Evolutionary conservation across 257 asterid genomes (phyloP).

Genomic region (Salvia hispanica): DNA sequence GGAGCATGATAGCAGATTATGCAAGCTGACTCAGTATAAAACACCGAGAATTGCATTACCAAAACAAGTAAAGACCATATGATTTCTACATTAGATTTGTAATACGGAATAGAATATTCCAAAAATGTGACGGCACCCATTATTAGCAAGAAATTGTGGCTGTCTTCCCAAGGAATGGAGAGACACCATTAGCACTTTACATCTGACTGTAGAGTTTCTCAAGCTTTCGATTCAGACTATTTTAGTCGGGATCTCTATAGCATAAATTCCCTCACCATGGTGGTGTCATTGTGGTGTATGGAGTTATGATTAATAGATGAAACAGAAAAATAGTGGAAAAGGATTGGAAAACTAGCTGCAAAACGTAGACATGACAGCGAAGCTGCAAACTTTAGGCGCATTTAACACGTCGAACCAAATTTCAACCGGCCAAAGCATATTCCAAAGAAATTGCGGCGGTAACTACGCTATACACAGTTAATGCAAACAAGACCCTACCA

Average conservation of each 20-base stretch:
- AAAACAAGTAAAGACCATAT: neutral
- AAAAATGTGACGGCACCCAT: constrained; percentile 2
- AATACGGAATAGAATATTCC: constrained; percentile 5
- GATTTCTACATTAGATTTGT: constrained; percentile 11
- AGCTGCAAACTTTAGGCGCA: constrained; percentile 15
- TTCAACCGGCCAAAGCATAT: constrained; percentile 7
- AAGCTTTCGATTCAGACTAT: constrained; percentile 13
- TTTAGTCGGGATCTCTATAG: neutral
- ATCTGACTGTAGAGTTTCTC: constrained; percentile 12
- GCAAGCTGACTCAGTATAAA: constrained; percentile 7
- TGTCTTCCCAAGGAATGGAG: constrained; percentile 16
- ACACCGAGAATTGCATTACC: neutral
- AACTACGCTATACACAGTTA: constrained; percentile 15
- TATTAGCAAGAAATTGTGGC: neutral
- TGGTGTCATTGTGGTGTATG: constrained; percentile 11
- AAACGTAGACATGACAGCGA: constrained; percentile 9
- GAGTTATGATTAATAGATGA: constrained; percentile 11
- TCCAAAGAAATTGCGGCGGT: constrained; percentile 17
- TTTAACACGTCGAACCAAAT: constrained; percentile 1
- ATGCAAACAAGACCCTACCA: constrained; percentile 25
- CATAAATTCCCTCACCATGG: constrained; percentile 22
- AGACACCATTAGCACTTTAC: constrained; percentile 16
- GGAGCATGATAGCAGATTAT: neutral
- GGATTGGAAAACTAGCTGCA: neutral
- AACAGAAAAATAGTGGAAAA: neutral